phyloP scores from a whole-genome alignment of 1,139 yeast genomes.

The Taphrina wiesneri region DNA sequence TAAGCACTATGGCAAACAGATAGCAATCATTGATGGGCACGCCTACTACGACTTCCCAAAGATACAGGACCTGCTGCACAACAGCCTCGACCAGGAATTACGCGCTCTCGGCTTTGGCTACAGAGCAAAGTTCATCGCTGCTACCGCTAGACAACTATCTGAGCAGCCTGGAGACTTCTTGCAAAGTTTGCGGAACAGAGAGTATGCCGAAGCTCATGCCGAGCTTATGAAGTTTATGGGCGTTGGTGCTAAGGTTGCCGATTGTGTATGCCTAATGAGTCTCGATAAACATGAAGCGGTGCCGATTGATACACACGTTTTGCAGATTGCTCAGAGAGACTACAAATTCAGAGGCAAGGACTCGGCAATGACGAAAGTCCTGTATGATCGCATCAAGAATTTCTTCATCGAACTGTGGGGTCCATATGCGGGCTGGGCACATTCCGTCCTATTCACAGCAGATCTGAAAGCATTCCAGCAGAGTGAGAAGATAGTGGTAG shows the following conservation, averaged over 20 bases:
- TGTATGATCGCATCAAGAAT: constrained; percentile 61
- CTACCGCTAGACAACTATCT: constrained; percentile 62
- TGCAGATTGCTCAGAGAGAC: constrained; percentile 78
- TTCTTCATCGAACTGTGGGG: constrained; percentile 78
- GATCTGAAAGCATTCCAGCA: constrained; percentile 52
- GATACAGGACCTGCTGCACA: constrained; percentile 55
- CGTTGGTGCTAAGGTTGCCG: constrained; percentile 98
- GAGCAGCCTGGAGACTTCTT: constrained; percentile 42
- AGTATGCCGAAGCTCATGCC: constrained; percentile 63
- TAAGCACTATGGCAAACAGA: constrained; percentile 63
- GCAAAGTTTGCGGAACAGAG: constrained; percentile 49
- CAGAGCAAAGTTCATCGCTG: constrained; percentile 81
- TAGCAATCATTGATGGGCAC: constrained; percentile 59
- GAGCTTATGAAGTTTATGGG: constrained; percentile 72
- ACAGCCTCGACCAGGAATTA: constrained; percentile 49
- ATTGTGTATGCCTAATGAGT: constrained; percentile 57
- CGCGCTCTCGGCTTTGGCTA: constrained; percentile 81
- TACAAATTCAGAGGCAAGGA: constrained; percentile 58
- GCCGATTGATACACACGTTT: constrained; percentile 89
- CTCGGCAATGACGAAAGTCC: constrained; percentile 53
- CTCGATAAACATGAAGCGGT: constrained; percentile 56
- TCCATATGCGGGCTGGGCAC: constrained; percentile 96
- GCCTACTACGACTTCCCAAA: constrained; percentile 74
- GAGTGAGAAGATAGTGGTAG: background rate
- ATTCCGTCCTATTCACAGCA: constrained; percentile 82